A percentile compares a stretch with the other conserved stretches of the same genome.
Conservation (phyloP, 441 rosid species). For the Pelargonium fulgidum region DNA sequence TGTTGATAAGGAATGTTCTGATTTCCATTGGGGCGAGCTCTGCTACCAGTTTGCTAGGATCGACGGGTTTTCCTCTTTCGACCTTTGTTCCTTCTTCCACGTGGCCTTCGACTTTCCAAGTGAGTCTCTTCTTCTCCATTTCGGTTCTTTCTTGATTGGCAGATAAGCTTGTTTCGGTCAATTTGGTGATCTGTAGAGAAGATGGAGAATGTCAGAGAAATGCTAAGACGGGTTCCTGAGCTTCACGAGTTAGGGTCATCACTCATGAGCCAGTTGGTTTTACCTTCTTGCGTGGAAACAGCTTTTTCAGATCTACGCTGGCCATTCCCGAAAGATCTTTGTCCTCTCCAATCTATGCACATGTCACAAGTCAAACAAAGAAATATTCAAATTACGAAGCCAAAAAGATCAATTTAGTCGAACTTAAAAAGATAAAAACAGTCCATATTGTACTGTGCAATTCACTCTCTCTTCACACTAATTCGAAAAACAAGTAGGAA, state of each 20-base stretch:
- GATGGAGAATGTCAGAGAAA: neutral
- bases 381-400: neutral
- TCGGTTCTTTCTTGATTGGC: conserved; percentile 77
- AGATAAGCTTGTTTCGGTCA: conserved; percentile 66
- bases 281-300: conserved; percentile 35
- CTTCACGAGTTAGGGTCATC: neutral
- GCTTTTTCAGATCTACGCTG: conserved; percentile 22
- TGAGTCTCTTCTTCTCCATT: conserved; percentile 78
- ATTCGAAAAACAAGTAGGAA: too few species aligned
- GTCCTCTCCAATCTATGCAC: conserved; percentile 24
- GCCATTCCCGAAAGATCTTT: conserved; percentile 23
- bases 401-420: too few species aligned
- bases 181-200: conserved; percentile 45
- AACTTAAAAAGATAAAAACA: too few species aligned
- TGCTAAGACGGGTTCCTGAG: conserved; percentile 3
- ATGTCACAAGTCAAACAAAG: conserved; percentile 9
- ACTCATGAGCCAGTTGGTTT: conserved; percentile 1
- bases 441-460: too few species aligned
- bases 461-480: too few species aligned
- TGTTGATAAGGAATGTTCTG: conserved; percentile 62
- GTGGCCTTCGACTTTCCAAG: conserved; percentile 57
- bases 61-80: conserved; percentile 52
- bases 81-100: conserved; percentile 27
- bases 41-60: conserved; percentile 54
- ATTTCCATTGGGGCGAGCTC: conserved; percentile 95